Conservation (phyloP, 176 grass and related monocot species). For the Sorghum bicolor region Sorghum_bicolor_NCBIv3 NC_012870.2:69654001-69654500, state of each 20-base stretch:
- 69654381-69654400: slow-evolving; percentile 27
- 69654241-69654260: not conserved
- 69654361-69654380: slow-evolving; percentile 7
- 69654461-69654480: slow-evolving; percentile 2
- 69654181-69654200: not conserved
- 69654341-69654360: slow-evolving; percentile 37
- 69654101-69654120: slow-evolving; percentile 34
- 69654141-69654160: slow-evolving; percentile 50
- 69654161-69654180: slow-evolving; percentile 36
- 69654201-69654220: slow-evolving; percentile 9
- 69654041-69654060: slow-evolving; percentile 41
- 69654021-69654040: slow-evolving; percentile 35
- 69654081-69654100: slow-evolving; percentile 40
- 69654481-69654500: slow-evolving; percentile 6
- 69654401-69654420: slow-evolving; percentile 7
- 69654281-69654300: not conserved
- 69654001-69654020: not conserved
- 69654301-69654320: slow-evolving; percentile 22
- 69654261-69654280: slow-evolving; percentile 2
- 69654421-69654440: not conserved
- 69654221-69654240: slow-evolving; percentile 5
- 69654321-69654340: slow-evolving; percentile 16
- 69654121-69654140: slow-evolving; percentile 40
- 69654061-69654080: slow-evolving; percentile 18
- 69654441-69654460: not conserved